Percentiles rank a stretch among this genome's conserved stretches.
These are phyloP conservation scores for Hortaea sp. DNA, from an alignment of 2,329 filamentous ascomycete genomes.

Conservation along the genomic window DNA sequence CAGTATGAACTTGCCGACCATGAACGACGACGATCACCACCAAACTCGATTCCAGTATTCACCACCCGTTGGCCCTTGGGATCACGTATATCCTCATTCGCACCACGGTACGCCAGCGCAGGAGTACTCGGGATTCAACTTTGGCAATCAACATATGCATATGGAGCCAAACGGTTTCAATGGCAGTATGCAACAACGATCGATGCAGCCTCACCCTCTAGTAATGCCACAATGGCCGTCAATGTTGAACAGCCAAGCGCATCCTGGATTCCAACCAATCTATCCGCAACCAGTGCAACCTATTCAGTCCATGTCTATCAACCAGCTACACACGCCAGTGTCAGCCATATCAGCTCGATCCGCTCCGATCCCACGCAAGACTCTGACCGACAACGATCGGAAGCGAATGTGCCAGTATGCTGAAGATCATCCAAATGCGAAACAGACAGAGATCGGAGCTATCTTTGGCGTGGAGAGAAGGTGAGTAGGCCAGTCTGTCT, in stretches of 20 bases:
- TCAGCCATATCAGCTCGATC: constrained; percentile 36
- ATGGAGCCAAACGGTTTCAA: constrained; percentile 44
- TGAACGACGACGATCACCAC: constrained; percentile 21
- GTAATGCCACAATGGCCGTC: constrained; percentile 76
- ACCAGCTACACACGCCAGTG: constrained; percentile 44
- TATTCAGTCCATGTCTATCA: constrained; percentile 33
- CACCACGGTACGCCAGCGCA: constrained; percentile 62
- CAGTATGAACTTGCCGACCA: constrained; percentile 10
- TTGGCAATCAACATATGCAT: constrained; percentile 51
- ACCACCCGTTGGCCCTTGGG: constrained; percentile 16
- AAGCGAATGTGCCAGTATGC: constrained; percentile 90
- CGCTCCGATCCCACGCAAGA: constrained; percentile 43
- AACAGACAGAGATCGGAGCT: constrained; percentile 92
- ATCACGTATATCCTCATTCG: constrained; percentile 35
- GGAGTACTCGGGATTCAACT: constrained; percentile 57
- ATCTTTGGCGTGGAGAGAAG: constrained; percentile 96
- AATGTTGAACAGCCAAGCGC: constrained; percentile 61
- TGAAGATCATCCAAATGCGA: constrained; percentile 77
- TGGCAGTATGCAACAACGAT: constrained; percentile 44
- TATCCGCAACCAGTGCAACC: constrained; percentile 47
- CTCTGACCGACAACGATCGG: constrained; percentile 82
- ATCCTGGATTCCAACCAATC: constrained; percentile 47
- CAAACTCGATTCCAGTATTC: constrained; percentile 18
- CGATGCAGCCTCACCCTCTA: constrained; percentile 51
- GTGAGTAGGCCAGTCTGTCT: constrained; percentile 41